phyloP scores from a whole-genome alignment of 192 early-diverging fungal genomes.

The Backusella australiensis region DNA sequence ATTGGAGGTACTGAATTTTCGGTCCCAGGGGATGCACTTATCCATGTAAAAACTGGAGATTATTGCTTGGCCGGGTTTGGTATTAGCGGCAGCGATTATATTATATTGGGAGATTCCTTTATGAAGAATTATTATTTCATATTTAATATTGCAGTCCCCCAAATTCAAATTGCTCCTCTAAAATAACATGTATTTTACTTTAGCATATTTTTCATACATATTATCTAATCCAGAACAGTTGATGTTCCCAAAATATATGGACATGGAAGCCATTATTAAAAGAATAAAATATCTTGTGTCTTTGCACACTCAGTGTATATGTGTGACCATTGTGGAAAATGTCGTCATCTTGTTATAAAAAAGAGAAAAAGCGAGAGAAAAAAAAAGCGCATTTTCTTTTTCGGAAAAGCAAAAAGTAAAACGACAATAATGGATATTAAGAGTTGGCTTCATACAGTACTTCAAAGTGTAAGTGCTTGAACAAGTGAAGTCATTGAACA shows the following conservation, averaged over 20 bases:
- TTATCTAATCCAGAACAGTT: no score
- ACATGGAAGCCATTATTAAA: no score
- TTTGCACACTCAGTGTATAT: no score
- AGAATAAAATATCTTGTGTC: no score
- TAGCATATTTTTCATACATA: no score
- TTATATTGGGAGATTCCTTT: constrained; percentile 48
- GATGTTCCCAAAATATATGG: no score
- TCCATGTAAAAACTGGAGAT: constrained; percentile 18
- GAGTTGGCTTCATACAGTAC: constrained; percentile 25
- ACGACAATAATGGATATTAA: constrained; percentile 18
- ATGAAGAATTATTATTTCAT: constrained; percentile 50
- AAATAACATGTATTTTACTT: not conserved
- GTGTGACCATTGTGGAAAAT: not conserved
- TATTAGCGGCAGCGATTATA: constrained; percentile 15
- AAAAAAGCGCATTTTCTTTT: not conserved
- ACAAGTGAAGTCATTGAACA: not conserved
- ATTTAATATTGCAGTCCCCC: constrained; percentile 32
- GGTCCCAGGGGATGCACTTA: constrained; percentile 25
- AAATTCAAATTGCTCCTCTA: constrained; percentile 35
- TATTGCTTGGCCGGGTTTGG: constrained; percentile 38
- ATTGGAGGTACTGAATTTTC: constrained; percentile 35
- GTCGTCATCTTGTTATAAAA: not conserved
- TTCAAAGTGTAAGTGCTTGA: constrained; percentile 18
- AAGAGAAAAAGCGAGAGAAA: not conserved
- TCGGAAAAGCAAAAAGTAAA: not conserved